These are phyloP conservation scores for Trypanosoma boissoni DNA, from an alignment of 208 protist species.

Conservation along the genomic window DNA sequence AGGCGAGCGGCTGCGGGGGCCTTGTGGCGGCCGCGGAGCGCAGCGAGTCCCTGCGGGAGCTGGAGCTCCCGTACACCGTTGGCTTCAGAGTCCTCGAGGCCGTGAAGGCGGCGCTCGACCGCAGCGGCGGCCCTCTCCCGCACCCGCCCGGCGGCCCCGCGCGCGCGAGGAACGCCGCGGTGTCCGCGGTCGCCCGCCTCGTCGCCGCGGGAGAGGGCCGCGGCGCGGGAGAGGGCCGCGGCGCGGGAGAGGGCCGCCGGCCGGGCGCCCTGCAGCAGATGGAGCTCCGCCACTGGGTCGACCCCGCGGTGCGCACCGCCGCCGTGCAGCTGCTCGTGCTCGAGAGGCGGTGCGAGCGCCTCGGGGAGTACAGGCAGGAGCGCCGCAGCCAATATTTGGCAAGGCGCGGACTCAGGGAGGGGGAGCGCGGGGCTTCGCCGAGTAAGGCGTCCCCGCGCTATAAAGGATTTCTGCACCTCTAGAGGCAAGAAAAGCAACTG, in stretches of 20 bases:
- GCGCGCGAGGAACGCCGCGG: background rate
- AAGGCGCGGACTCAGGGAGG: constrained; percentile 11
- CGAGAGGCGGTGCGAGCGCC: constrained; percentile 25
- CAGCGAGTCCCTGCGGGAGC: constrained; percentile 34
- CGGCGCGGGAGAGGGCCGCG: constrained; percentile 7
- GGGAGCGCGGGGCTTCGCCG: too few relatives aligned
- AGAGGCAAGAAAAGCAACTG: background rate
- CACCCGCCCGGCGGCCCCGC: too few relatives aligned
- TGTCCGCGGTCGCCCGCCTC: background rate
- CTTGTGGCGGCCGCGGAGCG: constrained; percentile 39
- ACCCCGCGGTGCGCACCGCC: constrained; percentile 29
- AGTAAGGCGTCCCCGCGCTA: background rate
- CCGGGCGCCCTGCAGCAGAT: background rate
- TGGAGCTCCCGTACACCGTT: constrained; percentile 76
- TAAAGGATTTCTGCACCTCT: background rate
- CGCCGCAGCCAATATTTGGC: constrained; percentile 1
- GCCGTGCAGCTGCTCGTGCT: constrained; percentile 23
- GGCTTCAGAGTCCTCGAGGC: constrained; percentile 42
- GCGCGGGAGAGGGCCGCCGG: constrained; percentile 1
- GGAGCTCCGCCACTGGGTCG: constrained; percentile 24
- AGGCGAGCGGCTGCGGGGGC: constrained; percentile 23
- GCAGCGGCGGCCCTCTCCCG: background rate
- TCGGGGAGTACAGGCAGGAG: constrained; percentile 16
- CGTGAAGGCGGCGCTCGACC: constrained; percentile 2
- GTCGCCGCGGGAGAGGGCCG: constrained; percentile 1